phyloP scores from a whole-genome alignment of 2,329 filamentous ascomycete species.

The Stylonectria norvegica region DNA sequence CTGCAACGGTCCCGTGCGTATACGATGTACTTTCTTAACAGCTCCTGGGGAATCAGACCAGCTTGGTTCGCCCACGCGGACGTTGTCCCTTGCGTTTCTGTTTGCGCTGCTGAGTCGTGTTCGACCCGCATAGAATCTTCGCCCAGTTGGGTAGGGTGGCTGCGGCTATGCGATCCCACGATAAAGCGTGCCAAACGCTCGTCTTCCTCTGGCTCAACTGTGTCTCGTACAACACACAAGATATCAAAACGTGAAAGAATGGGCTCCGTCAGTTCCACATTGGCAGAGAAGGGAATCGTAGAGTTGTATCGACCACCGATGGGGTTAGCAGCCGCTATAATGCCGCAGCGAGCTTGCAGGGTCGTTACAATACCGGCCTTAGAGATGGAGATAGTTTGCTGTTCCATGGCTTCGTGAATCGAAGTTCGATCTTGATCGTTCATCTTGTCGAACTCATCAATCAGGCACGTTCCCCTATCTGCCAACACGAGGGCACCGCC shows the following conservation, averaged over 20 bases:
- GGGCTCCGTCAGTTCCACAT: slow-evolving; percentile 94
- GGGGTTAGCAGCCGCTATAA: slow-evolving; percentile 94
- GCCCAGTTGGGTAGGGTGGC: slow-evolving; percentile 64
- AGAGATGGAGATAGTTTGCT: slow-evolving; percentile 98
- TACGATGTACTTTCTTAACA: slow-evolving; percentile 93
- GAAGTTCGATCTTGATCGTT: slow-evolving; percentile 97
- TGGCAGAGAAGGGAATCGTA: slow-evolving; percentile 91
- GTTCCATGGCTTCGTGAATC: slow-evolving; percentile 99
- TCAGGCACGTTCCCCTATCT: slow-evolving; percentile 90
- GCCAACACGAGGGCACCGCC: slow-evolving; percentile 93
- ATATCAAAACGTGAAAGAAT: slow-evolving; percentile 98
- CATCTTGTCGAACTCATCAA: slow-evolving; percentile 99
- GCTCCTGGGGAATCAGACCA: slow-evolving; percentile 82
- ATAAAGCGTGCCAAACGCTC: slow-evolving; percentile 93
- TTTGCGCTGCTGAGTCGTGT: slow-evolving; percentile 47
- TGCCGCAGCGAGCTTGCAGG: slow-evolving; percentile 89
- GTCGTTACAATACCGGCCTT: slow-evolving; percentile 99
- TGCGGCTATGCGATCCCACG: slow-evolving; percentile 87
- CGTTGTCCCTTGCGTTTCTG: slow-evolving; percentile 33
- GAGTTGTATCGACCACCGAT: slow-evolving; percentile 96
- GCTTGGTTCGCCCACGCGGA: slow-evolving; percentile 35
- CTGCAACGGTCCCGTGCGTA: slow-evolving; percentile 86
- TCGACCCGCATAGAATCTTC: slow-evolving; percentile 62
- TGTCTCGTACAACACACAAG: slow-evolving; percentile 91
- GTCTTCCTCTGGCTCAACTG: slow-evolving; percentile 87